Evolutionary conservation across 106 monocot genomes (phyloP), one percentile per base, ranked within the genome.

Genomic region (Dendrobium officinale): DNA sequence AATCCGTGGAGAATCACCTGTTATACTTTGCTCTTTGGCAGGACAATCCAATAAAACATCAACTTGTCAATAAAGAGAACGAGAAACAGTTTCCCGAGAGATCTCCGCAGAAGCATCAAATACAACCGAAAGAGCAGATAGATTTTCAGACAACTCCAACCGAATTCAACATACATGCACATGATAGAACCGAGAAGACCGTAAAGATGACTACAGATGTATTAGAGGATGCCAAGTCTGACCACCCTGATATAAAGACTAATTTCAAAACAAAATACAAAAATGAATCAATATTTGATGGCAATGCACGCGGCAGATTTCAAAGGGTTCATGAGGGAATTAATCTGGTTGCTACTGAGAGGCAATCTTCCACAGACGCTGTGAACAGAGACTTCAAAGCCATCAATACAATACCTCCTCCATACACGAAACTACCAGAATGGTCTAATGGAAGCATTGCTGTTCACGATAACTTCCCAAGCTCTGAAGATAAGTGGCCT

Each of bases 101-200:
- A 51, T 1, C 51, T 51, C 51, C 3, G 51, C 51, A 51, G 51
- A 51, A 51, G 15, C 51, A 13, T 13, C 2, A 51, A 51, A 51
- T 51, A 51, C 10, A 13, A 13, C 51, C 51, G 15, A 15, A 51
- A 3, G 51, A 51, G 51, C 51, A 15, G 51, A 51, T 51, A 51
- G 51, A 51, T 11, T 51, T 13, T 51, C 51, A 51, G 13, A 51
- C 51, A 10, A 51, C 51, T 51, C 51, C 51, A 11, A 15, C 13
- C 51, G 13, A 51, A 15, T 13, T 2, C 13, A 51, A 51, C 15
- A 51, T 13, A 10, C 51, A 15, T 51, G 51, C 51, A 16, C 51
- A 13, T 67, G 81, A 84, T 66, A 73, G 22, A 42, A 8, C 48
- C 13, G 58, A 67, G 55, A 85, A 81, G 55, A 51, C 13, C 51